Base-by-base conservation (phyloP, 805 yeast species). In the Hyphopichia homilentoma region DNA sequence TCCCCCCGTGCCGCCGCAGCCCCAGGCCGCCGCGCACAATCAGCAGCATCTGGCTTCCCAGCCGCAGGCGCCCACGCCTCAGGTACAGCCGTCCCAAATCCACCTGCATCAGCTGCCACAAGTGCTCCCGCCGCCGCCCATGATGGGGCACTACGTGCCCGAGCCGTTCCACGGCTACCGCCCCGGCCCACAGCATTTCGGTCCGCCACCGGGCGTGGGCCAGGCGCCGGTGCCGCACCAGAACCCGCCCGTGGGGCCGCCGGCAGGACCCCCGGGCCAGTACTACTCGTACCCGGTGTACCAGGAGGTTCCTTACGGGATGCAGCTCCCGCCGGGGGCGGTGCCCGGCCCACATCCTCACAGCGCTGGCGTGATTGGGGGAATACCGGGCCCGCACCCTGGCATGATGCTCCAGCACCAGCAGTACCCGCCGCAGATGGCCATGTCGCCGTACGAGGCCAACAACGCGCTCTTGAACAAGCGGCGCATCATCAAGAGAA, bases 401-500 rank as follows among this genome's bases (percentile, higher is more conserved):
- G 22, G 22, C 11, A 20, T 20, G 22, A 8, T 6, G 6, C 22
- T 17, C 6, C 32, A 19, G 7, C 7, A 13, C 12, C 29, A 26
- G 7, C 29, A 16, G 7, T 24, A 24, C 14, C 14, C 14, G 14
- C 9, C 16, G 2, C 18, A 23, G 13, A 11, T 30, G 13, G 29
- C 16, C 9, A 20, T 20, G 11, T 20, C 22, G 13, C 38, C 25
- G 9, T 38, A 35, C 20, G 58, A 50, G 26, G 54, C 55, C 20
- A 58, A 57, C 35, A 53, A 57, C 27, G 60, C 63, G 16, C 41
- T 54, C 33, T 23, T 59, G 30, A 52, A 54, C 43, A 63, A 62
- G 38, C 49, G 72, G 30, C 52, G 75, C 29, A 65, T 69, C 39
- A 67, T 75, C 39, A 72, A 78, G 46, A 61, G 81, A 28, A 63